Evolutionary conservation across 495 filamentous ascomycete genomes (phyloP).

Genomic region (Aspergillus avenaceus): DNA sequence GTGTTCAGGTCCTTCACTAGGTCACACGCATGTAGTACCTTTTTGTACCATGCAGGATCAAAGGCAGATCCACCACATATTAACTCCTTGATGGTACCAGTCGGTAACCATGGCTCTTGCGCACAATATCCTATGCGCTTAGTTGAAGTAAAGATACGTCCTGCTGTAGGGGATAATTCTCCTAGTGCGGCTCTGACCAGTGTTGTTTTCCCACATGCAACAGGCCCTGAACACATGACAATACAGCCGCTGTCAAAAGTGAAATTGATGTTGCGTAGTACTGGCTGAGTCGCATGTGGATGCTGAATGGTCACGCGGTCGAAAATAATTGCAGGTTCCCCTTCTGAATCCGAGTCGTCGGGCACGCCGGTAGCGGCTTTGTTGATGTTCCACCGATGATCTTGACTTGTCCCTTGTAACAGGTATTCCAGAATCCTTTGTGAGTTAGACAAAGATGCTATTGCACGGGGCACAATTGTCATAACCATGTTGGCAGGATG

Average conservation of each 20-base stretch:
- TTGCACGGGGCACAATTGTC: conserved; percentile 23
- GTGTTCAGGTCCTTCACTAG: conserved; percentile 41
- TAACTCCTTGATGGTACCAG: conserved; percentile 31
- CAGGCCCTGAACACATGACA: too few relatives aligned
- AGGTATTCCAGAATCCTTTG: conserved; percentile 50
- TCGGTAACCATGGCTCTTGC: conserved; percentile 38
- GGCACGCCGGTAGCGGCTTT: not conserved
- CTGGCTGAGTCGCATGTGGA: too few relatives aligned
- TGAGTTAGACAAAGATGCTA: conserved; percentile 44
- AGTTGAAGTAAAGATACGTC: conserved; percentile 16
- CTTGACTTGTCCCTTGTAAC: conserved; percentile 1
- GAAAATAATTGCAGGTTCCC: too few relatives aligned
- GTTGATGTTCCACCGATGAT: not conserved
- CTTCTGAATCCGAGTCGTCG: too few relatives aligned
- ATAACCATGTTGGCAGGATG: conserved; percentile 43
- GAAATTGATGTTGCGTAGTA: too few relatives aligned
- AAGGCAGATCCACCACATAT: conserved; percentile 28
- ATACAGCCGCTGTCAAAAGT: too few relatives aligned
- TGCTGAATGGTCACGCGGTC: too few relatives aligned
- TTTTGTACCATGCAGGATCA: conserved; percentile 35
- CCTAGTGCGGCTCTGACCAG: conserved; percentile 47
- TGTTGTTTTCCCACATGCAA: too few relatives aligned
- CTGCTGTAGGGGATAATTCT: conserved; percentile 31
- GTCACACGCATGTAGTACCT: conserved; percentile 44
- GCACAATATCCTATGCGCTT: conserved; percentile 35